Conservation (phyloP, 768 basidiomycete species). For the Mycena sanguinolenta region DNA sequence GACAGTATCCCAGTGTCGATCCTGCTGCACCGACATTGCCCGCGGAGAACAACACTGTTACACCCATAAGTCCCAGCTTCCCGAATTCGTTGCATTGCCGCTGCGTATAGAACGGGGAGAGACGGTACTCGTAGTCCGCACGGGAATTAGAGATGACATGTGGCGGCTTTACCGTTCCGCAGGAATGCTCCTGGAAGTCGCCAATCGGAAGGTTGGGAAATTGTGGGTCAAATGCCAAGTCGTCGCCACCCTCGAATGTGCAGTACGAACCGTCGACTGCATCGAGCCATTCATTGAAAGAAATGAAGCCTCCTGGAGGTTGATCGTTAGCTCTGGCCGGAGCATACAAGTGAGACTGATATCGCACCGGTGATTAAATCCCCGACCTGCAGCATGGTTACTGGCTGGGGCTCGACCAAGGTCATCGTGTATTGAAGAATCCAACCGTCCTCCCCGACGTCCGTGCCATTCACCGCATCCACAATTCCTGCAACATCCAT, state of each 20-base stretch:
- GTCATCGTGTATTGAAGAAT: constrained; percentile 62
- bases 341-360: neutral
- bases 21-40: constrained; percentile 60
- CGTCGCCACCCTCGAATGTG: constrained; percentile 50
- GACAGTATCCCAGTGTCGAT: constrained; percentile 45
- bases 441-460: constrained; percentile 58
- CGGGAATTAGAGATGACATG: constrained; percentile 60
- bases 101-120: constrained; percentile 49
- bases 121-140: constrained; percentile 51
- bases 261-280: constrained; percentile 53
- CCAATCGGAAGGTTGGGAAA: constrained; percentile 48
- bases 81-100: constrained; percentile 64
- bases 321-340: neutral
- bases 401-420: constrained; percentile 48
- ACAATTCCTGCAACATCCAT: constrained; percentile 13
- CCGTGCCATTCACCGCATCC: constrained; percentile 36
- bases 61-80: constrained; percentile 64
- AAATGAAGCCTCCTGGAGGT: constrained; percentile 36
- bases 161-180: constrained; percentile 54
- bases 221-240: constrained; percentile 48
- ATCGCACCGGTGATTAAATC: constrained; percentile 41
- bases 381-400: constrained; percentile 50
- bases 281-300: constrained; percentile 54
- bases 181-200: constrained; percentile 48
- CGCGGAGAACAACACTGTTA: constrained; percentile 57